A percentile compares a stretch with the other conserved stretches of the same genome.
phyloP scores from a whole-genome alignment of 352 stramenopile genomes.

The Globisporangium camurandrum region DNA sequence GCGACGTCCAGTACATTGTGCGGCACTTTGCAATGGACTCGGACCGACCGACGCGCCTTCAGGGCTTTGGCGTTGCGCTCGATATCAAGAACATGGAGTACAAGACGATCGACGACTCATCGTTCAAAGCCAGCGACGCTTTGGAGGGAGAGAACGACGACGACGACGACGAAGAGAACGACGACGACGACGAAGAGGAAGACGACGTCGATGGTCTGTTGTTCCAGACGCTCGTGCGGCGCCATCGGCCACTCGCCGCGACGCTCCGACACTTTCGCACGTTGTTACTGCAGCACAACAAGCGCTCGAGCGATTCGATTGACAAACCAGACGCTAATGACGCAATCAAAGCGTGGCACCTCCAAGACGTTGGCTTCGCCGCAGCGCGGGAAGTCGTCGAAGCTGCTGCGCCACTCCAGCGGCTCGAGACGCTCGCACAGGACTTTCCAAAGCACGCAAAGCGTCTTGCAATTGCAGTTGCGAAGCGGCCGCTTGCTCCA shows the following conservation, averaged over 20 bases:
- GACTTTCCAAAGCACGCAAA: constrained; percentile 87
- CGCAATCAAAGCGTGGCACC: constrained; percentile 77
- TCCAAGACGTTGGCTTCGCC: constrained; percentile 85
- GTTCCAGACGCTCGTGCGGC: constrained; percentile 45
- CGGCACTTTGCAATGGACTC: constrained; percentile 70
- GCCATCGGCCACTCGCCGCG: constrained; percentile 30
- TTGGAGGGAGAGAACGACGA: constrained; percentile 35
- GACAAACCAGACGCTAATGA: constrained; percentile 29
- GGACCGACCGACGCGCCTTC: constrained; percentile 65
- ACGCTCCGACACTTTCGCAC: constrained; percentile 44
- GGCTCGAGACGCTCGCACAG: constrained; percentile 74
- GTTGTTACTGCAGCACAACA: too few relatives aligned
- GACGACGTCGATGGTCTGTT: constrained; percentile 42
- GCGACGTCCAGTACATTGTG: constrained; percentile 75
- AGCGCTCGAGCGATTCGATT: too few relatives aligned
- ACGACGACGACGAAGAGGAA: constrained; percentile 13
- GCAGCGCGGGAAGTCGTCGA: constrained; percentile 64
- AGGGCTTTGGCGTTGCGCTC: constrained; percentile 89
- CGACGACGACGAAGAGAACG: constrained; percentile 7
- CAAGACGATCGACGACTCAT: constrained; percentile 92
- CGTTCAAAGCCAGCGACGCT: constrained; percentile 36
- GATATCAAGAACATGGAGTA: constrained; percentile 98
- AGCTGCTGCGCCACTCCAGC: constrained; percentile 67
- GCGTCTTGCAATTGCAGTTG: constrained; percentile 66
- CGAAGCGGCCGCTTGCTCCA: constrained; percentile 39